Evolutionary conservation across 371 early-diverging fungal species (phyloP).

Genomic region (Mortierella sp.): DNA sequence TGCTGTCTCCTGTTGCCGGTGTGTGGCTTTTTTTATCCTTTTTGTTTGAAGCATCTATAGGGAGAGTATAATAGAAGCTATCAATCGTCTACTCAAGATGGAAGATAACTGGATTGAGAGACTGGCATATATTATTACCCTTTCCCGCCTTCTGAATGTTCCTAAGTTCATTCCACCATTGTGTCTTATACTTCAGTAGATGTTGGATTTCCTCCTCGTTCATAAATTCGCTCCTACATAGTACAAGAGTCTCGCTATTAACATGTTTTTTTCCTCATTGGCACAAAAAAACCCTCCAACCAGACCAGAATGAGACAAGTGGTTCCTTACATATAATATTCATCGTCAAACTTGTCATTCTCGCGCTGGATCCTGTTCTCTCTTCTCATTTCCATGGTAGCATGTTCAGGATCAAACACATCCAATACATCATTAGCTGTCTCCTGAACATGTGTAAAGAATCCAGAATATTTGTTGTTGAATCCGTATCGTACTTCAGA

Average conservation of each 20-base stretch:
- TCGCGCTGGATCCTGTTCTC: constrained; percentile 75
- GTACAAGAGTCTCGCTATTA: not conserved
- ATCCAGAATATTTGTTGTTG: constrained; percentile 86
- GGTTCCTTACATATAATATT: constrained; percentile 84
- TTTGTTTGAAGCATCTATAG: constrained; percentile 10
- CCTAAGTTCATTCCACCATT: constrained; percentile 72
- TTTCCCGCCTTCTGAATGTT: constrained; percentile 64
- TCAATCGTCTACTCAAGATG: not conserved
- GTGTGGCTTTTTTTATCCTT: constrained; percentile 3
- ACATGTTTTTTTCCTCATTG: not conserved
- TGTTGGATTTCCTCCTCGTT: constrained; percentile 80
- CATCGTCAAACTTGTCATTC: constrained; percentile 89
- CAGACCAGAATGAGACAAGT: no score
- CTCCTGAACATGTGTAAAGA: constrained; percentile 82
- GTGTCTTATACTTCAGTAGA: constrained; percentile 79
- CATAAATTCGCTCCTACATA: constrained; percentile 72
- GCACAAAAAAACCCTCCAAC: not conserved
- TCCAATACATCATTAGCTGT: constrained; percentile 89
- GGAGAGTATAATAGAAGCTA: not conserved
- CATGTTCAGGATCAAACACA: constrained; percentile 78
- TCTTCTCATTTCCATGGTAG: constrained; percentile 74
- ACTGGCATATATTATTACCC: constrained; percentile 6
- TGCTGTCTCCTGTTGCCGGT: not conserved
- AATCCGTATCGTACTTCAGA: constrained; percentile 85
- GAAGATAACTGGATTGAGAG: not conserved